phyloP scores from a whole-genome alignment of 2,329 filamentous ascomycete species.

The Colletotrichum shisoi region DNA sequence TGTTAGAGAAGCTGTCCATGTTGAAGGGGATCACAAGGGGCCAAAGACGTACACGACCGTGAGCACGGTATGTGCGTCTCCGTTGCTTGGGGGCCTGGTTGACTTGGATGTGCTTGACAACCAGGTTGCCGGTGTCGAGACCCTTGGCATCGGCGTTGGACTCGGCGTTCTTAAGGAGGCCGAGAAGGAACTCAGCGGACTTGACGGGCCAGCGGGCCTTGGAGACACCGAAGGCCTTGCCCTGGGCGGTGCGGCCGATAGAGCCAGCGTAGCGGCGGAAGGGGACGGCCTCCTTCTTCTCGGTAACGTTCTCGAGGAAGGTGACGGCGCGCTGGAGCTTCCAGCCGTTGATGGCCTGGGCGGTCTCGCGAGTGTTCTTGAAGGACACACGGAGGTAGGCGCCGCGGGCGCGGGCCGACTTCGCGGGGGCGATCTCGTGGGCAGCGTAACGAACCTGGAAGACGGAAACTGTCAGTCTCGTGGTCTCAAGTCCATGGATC shows the following conservation, averaged over 20 bases:
- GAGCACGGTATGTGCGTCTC: conserved; percentile 98
- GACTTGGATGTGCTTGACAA: conserved; percentile 99
- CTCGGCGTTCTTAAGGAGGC: conserved; percentile 96
- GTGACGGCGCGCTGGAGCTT: conserved; percentile 92
- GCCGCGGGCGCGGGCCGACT: conserved; percentile 97
- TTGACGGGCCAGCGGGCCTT: conserved; percentile 99
- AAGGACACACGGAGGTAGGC: conserved; percentile 99
- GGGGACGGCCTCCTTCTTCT: conserved; percentile 96
- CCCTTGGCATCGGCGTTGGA: conserved; percentile 97
- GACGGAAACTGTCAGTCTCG: conserved; percentile 39
- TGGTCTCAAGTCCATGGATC: conserved; percentile 1
- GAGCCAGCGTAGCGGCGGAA: conserved; percentile 97
- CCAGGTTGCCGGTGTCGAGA: conserved; percentile 94
- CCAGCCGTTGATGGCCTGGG: conserved; percentile 99
- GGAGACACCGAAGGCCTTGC: conserved; percentile 98
- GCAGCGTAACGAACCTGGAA: conserved; percentile 92
- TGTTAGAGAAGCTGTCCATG: conserved; percentile 43
- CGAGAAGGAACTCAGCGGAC: conserved; percentile 97
- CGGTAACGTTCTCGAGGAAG: conserved; percentile 98
- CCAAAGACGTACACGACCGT: conserved; percentile 88
- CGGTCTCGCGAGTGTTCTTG: conserved; percentile 99
- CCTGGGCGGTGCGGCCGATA: conserved; percentile 96
- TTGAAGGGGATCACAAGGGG: neutral
- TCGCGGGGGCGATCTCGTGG: conserved; percentile 83
- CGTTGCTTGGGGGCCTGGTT: conserved; percentile 99